phyloP scores from a whole-genome alignment of 164 flowering plant species.

The Annona squamosa region DNA sequence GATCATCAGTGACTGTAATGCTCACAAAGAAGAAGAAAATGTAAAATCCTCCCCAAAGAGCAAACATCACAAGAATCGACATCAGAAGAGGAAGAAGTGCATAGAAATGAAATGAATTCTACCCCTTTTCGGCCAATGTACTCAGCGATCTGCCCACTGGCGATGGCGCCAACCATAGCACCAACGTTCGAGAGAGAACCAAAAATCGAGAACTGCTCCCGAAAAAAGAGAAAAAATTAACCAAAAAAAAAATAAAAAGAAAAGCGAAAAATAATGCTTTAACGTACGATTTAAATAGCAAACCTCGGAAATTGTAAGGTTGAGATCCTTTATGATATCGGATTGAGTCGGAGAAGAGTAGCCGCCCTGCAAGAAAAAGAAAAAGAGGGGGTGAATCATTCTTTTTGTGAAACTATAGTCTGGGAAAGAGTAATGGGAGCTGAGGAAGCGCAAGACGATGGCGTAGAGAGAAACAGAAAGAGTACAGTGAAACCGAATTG shows the following conservation, averaged over 20 bases:
- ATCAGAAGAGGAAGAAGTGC: neutral
- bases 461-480: neutral
- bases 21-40: too few species aligned
- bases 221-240: neutral
- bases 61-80: neutral
- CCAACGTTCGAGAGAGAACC: slow-evolving; percentile 71
- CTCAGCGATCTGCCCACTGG: slow-evolving; percentile 68
- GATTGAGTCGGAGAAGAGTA: slow-evolving; percentile 69
- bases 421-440: neutral
- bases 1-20: slow-evolving; percentile 60
- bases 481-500: slow-evolving; percentile 87
- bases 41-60: neutral
- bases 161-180: slow-evolving; percentile 78
- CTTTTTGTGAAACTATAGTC: too few species aligned
- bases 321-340: slow-evolving; percentile 42
- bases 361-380: slow-evolving; percentile 34
- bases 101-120: neutral
- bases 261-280: neutral
- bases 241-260: neutral
- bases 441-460: neutral
- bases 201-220: slow-evolving; percentile 48
- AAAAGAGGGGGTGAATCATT: neutral
- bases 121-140: slow-evolving; percentile 72
- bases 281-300: neutral
- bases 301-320: slow-evolving; percentile 53